Base-by-base conservation (phyloP, 129 eudicot genomes). In the Solidago caesia region DNA sequence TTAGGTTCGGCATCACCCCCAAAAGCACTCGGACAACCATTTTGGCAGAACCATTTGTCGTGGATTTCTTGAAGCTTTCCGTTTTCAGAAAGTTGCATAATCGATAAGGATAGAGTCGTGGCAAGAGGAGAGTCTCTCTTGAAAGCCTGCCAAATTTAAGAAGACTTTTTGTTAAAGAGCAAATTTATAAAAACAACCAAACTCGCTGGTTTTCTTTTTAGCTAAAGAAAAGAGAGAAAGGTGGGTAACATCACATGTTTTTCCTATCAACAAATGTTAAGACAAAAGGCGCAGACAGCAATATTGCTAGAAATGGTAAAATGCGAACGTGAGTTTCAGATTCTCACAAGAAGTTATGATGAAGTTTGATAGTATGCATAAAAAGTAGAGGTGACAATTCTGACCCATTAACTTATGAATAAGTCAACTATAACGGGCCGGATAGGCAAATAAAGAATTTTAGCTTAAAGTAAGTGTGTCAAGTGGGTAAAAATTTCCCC, bases 101-200 rank as follows among this genome's bases (percentile, higher is more conserved):
- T 83, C 33, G 90, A 77, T 8, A 79, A 27, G 43, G 90, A 86
- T 65, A 86, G 57, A 9, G 85, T 85, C 8, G 81, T 74, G 13
- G 90, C 90, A 21, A 86, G 90, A 16, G 90, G 90, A 6, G 90
- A 86, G 66, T 86, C 87, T 77, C 84, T 80, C 63, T 83, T 76
- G 68, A 86, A 86, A 53, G 87, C 90, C 90, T 86, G 80, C 8
- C 9, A 21, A 33, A n/a, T 14, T 53, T 10, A 56, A 27, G 21
- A 16, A 56, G 2, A 16, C 15, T 15, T 56, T 16, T 56, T 4
- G 29, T 56, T 9, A 46, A 46, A 25, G 9, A 41, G n/a, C 8
- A 53, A 53, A 51, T 68, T 2, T 33, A 33, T 33, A 33, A 3
- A 56, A 25, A 15, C 29, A 1, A 15, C 8, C 61, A 56, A 56